Conservation (phyloP, 805 yeast species). For the Jamesozyma lodderae region DNA sequence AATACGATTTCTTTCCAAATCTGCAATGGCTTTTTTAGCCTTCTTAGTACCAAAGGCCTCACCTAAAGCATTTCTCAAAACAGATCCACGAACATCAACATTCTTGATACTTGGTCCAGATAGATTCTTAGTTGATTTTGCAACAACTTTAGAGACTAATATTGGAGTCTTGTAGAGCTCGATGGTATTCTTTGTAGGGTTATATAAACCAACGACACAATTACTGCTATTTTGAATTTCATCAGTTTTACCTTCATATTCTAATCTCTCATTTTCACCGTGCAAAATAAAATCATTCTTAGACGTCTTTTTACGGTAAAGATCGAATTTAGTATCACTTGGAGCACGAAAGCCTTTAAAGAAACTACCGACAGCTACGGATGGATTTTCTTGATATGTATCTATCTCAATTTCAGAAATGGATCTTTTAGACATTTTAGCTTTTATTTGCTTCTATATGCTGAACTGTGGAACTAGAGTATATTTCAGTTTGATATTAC, state of each 20-base stretch:
- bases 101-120: constrained; percentile 54
- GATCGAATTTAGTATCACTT: constrained; percentile 46
- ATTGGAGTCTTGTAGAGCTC: constrained; percentile 60
- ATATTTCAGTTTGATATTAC: not conserved
- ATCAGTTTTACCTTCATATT: constrained; percentile 53
- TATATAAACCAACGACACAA: constrained; percentile 72
- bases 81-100: constrained; percentile 41
- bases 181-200: constrained; percentile 52
- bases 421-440: constrained; percentile 9
- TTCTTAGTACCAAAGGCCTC: constrained; percentile 95
- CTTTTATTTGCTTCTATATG: too few relatives aligned
- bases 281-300: constrained; percentile 46
- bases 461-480: too few relatives aligned
- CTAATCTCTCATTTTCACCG: constrained; percentile 68
- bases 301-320: constrained; percentile 40
- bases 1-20: constrained; percentile 71
- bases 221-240: constrained; percentile 33
- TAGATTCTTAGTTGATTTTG: constrained; percentile 48
- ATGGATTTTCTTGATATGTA: constrained; percentile 37
- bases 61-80: constrained; percentile 78
- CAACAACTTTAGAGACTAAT: constrained; percentile 51
- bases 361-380: constrained; percentile 57
- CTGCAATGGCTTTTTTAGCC: constrained; percentile 84
- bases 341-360: constrained; percentile 70
- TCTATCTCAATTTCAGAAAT: constrained; percentile 20